These are phyloP conservation scores for Neopestalotiopsis sp. DNA, from an alignment of 2,329 filamentous ascomycete genomes.

Conservation along the genomic window DNA sequence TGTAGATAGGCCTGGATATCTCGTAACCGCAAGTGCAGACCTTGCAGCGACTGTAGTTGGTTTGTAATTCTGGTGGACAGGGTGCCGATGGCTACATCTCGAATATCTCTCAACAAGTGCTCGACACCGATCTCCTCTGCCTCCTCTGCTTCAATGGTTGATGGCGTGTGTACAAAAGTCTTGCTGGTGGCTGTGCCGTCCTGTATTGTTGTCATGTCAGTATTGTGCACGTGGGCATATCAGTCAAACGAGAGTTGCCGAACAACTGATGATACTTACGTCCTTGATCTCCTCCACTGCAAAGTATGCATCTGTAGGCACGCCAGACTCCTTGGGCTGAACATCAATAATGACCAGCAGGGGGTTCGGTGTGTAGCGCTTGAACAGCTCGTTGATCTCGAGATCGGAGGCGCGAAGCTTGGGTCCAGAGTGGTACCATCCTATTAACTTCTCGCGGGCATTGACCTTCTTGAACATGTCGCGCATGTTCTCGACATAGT, in stretches of 20 bases:
- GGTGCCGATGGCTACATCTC: constrained; percentile 95
- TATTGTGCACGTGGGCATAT: background rate
- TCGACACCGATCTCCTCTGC: constrained; percentile 99
- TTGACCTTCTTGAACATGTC: constrained; percentile 99
- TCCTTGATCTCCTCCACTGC: constrained; percentile 99
- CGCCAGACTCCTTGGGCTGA: constrained; percentile 95
- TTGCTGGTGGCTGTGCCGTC: constrained; percentile 96
- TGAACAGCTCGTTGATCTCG: constrained; percentile 99
- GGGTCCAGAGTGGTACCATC: constrained; percentile 98
- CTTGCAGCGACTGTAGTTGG: constrained; percentile 96
- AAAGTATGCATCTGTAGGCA: constrained; percentile 98
- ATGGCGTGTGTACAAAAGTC: constrained; percentile 98
- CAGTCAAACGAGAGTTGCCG: background rate
- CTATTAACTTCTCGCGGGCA: constrained; percentile 96
- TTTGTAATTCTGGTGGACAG: constrained; percentile 96
- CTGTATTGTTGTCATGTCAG: constrained; percentile 50
- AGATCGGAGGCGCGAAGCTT: constrained; percentile 96
- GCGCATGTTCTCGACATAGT: constrained; percentile 99
- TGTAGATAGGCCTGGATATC: constrained; percentile 96
- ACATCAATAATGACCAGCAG: constrained; percentile 98
- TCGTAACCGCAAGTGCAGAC: constrained; percentile 89
- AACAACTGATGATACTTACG: constrained; percentile 59
- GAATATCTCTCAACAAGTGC: constrained; percentile 95
- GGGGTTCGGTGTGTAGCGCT: constrained; percentile 96
- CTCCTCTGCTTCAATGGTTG: constrained; percentile 98